Evolutionary conservation across 129 eudicot species (phyloP).

Genomic region (Escallonia herrerae): DNA sequence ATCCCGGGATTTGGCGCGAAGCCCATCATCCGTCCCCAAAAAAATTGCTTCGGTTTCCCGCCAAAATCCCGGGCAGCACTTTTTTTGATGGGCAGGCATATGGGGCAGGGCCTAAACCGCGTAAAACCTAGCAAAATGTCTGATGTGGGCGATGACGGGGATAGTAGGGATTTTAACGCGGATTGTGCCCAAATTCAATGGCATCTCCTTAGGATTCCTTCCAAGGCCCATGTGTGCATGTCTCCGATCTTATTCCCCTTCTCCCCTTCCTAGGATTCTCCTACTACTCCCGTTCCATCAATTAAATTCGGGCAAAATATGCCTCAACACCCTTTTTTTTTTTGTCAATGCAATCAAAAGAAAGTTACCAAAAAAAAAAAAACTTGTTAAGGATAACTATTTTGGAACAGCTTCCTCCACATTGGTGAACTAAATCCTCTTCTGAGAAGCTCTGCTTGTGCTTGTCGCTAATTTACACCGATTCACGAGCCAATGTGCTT

Average conservation of each 20-base stretch:
- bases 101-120: conserved; percentile 10
- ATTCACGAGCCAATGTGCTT: no score
- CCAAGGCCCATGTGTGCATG: conserved; percentile 10
- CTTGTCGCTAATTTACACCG: no score
- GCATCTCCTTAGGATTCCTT: conserved; percentile 18
- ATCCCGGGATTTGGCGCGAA: conserved; percentile 24
- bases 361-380: no score
- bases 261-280: neutral
- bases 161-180: no score
- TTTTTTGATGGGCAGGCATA: neutral
- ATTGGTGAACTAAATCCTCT: no score
- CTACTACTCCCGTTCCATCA: neutral
- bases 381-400: no score
- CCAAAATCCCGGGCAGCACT: conserved; percentile 13
- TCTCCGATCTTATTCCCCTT: neutral
- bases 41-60: neutral
- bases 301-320: no score
- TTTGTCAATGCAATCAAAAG: no score
- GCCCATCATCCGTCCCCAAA: neutral
- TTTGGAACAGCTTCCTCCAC: no score
- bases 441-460: no score
- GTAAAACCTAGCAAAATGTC: conserved; percentile 8
- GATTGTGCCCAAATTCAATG: no score
- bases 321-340: no score
- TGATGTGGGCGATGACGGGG: neutral